Base-by-base conservation (phyloP, 805 yeast genomes). In the Zygosaccharomyces kombuchaensis region DNA sequence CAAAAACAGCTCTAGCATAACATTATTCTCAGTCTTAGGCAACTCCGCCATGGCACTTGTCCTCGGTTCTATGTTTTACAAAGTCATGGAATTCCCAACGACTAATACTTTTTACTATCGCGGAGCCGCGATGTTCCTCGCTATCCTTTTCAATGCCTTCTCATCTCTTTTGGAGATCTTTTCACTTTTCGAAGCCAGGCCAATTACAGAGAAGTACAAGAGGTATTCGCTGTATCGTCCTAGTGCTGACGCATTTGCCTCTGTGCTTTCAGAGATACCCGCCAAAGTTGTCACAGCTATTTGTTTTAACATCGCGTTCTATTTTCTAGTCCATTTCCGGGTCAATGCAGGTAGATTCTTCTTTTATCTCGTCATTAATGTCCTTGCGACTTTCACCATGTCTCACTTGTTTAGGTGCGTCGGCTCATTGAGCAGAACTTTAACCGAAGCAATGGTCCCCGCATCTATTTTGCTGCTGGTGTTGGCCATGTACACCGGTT, bases 121-220 rank as follows among this genome's bases (percentile, higher is more conserved):
- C 57, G 75, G 81, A 54, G 79, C 87, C 34, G 75, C 82, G 36
- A 68, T 84, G 72, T 85, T 84, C 66, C 82, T 82, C 61, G 81
- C 84, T 22, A 71, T 78, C 39, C 68, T 81, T 56, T 81, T 79
- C 63, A 80, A 80, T 60, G 80, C 85, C 10, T 77, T 81, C 56
- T 69, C 81, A 14, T 79, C 82, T 13, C 59, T 81, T 47, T 67
- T 80, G 55, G 87, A 81, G 63, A 72, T 81, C 47, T 68, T 77
- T 62, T 56, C 78, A 1, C 58, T 78, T 23, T 80, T 69, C 58
- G 81, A 78, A 55, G 72, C 80, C 29, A 71, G 82, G 60, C 73
- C 76, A 6, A 74, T 79, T 48, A 78, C 78, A 25, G 82, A 78
- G 56, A 79, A 79, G 55, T 84, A 79, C 54, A 74, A 75, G 53